phyloP scores from a whole-genome alignment of 257 asterid genomes.

The Fraxinus excelsior region DNA sequence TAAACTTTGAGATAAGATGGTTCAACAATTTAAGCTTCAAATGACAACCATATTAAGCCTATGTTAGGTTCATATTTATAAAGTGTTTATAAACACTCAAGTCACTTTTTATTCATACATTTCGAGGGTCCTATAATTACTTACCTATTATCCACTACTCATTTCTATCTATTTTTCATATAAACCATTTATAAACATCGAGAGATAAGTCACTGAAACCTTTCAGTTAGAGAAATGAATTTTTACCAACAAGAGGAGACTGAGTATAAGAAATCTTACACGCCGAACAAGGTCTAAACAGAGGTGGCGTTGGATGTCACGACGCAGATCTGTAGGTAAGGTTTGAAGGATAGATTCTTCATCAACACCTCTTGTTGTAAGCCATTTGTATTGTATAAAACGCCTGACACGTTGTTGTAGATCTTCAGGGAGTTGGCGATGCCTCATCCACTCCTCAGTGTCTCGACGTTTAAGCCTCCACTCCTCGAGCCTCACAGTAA shows the following conservation, averaged over 20 bases:
- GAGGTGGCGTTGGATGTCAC: constrained; percentile 82
- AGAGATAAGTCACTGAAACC: too few relatives aligned
- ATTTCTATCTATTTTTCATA: too few relatives aligned
- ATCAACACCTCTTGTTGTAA: constrained; percentile 78
- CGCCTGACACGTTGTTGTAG: constrained; percentile 70
- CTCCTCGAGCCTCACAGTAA: constrained; percentile 90
- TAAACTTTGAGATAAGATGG: neutral
- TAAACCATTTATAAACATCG: too few relatives aligned
- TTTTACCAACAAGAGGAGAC: too few relatives aligned
- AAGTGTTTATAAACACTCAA: too few relatives aligned
- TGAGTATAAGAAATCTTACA: constrained; percentile 40
- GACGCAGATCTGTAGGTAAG: constrained; percentile 81
- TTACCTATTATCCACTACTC: too few relatives aligned
- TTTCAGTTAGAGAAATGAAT: too few relatives aligned
- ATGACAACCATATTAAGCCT: neutral
- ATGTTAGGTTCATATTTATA: too few relatives aligned
- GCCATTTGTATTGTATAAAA: constrained; percentile 81
- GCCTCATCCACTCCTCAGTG: constrained; percentile 96
- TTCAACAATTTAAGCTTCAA: neutral
- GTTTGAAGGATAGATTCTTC: constrained; percentile 71
- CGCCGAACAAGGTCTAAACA: constrained; percentile 88
- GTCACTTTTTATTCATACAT: too few relatives aligned
- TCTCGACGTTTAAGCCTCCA: constrained; percentile 89
- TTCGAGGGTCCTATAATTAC: too few relatives aligned
- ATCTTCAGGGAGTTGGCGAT: constrained; percentile 75